These are phyloP conservation scores for Plasmodium cynomolgi DNA, from an alignment of 169 alveolate species.

Conservation along the genomic window DNA sequence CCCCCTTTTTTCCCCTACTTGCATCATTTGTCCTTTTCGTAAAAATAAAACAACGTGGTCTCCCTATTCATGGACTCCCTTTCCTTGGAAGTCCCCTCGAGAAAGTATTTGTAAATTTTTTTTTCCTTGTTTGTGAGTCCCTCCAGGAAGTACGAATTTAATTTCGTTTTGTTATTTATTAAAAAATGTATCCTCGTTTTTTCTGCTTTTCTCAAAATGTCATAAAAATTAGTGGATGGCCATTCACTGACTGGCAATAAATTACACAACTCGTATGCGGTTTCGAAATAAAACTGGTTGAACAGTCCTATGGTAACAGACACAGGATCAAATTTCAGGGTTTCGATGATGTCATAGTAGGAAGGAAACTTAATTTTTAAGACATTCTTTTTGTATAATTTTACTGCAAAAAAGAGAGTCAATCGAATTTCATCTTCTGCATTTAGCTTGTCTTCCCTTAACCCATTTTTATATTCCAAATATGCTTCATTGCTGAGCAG, in stretches of 20 bases:
- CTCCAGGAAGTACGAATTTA: conserved; percentile 70
- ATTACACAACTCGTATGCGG: conserved; percentile 70
- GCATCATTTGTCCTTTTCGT: conserved; percentile 60
- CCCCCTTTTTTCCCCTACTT: not conserved
- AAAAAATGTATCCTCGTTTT: conserved; percentile 68
- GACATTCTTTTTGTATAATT: conserved; percentile 68
- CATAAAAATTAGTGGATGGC: conserved; percentile 74
- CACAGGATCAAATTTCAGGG: conserved; percentile 68
- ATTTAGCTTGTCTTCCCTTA: conserved; percentile 67
- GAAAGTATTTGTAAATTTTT: conserved; percentile 69
- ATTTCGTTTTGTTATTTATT: conserved; percentile 62
- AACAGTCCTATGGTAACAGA: conserved; percentile 70
- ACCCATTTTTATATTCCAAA: conserved; percentile 68
- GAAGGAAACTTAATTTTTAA: conserved; percentile 67
- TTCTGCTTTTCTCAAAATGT: conserved; percentile 73
- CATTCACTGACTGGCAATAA: conserved; percentile 63
- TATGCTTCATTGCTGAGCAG: conserved; percentile 70
- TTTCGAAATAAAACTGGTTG: conserved; percentile 74
- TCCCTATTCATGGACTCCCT: conserved; percentile 64
- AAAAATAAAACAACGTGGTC: conserved; percentile 54
- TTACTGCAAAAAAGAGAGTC: conserved; percentile 71
- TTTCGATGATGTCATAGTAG: conserved; percentile 71
- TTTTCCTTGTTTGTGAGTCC: conserved; percentile 75
- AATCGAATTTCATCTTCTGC: conserved; percentile 54
- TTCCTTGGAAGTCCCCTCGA: conserved; percentile 72